These are phyloP conservation scores for Linum lewisii DNA, from an alignment of 345 rosid species.

Conservation along the genomic window DNA sequence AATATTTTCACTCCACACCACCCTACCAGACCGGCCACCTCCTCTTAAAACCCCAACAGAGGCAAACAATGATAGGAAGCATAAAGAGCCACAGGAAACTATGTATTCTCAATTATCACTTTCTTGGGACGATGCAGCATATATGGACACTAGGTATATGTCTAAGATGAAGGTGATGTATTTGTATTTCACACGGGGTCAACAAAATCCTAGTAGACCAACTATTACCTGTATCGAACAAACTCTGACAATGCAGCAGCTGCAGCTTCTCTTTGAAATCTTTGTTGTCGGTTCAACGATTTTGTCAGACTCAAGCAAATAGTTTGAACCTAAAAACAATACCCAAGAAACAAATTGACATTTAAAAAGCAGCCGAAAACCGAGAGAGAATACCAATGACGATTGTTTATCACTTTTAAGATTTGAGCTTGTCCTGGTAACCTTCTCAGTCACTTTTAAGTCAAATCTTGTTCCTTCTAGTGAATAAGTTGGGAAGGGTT, in stretches of 20 bases:
- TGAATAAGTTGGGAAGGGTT: not conserved
- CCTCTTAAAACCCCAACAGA: too few species aligned
- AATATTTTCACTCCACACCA: not conserved
- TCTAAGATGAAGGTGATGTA: not conserved
- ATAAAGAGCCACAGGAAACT: not conserved
- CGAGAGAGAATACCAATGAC: too few species aligned
- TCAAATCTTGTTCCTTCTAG: not conserved
- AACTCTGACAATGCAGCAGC: slow-evolving; percentile 96
- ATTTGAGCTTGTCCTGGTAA: not conserved
- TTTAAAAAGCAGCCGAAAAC: too few species aligned
- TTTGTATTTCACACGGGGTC: slow-evolving; percentile 1
- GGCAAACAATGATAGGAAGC: not conserved
- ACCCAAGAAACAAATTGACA: not conserved
- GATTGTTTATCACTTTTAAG: too few species aligned
- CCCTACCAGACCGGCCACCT: not conserved
- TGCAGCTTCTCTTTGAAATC: slow-evolving; percentile 88
- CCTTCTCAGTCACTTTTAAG: too few species aligned
- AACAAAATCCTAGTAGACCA: not conserved
- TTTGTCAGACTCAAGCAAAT: slow-evolving; percentile 66
- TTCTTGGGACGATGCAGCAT: not conserved
- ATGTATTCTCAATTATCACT: too few species aligned
- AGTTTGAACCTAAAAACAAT: slow-evolving; percentile 50
- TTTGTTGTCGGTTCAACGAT: slow-evolving; percentile 57
- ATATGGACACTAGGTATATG: not conserved
- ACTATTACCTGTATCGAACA: slow-evolving; percentile 61